Conservation (phyloP, 2,329 filamentous ascomycete species). For the Ustilaginoidea virens region DNA sequence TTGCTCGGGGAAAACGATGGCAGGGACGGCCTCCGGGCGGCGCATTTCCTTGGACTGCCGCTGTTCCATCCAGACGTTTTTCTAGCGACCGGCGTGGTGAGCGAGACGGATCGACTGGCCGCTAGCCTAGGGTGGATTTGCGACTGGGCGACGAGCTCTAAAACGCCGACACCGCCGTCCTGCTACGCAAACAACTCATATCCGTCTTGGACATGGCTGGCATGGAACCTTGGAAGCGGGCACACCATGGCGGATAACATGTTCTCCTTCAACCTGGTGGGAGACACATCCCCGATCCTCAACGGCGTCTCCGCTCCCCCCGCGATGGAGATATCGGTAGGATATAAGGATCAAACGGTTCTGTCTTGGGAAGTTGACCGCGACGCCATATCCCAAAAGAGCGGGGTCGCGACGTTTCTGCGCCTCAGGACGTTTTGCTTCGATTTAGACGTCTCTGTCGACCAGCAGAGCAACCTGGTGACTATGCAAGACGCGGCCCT, state of each 20-base stretch:
- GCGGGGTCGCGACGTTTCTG: slow-evolving; percentile 15
- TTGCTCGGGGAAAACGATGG: slow-evolving; percentile 15
- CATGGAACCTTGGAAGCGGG: slow-evolving; percentile 16
- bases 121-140: slow-evolving; percentile 20
- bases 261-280: slow-evolving; percentile 17
- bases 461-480: not conserved
- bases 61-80: slow-evolving; percentile 19
- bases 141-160: slow-evolving; percentile 10
- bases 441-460: slow-evolving; percentile 12
- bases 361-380: slow-evolving; percentile 21
- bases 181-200: slow-evolving; percentile 10
- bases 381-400: slow-evolving; percentile 14
- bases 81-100: slow-evolving; percentile 11
- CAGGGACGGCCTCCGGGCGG: slow-evolving; percentile 12
- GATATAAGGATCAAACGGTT: slow-evolving; percentile 17
- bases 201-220: slow-evolving; percentile 23
- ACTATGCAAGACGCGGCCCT: slow-evolving; percentile 8
- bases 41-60: slow-evolving; percentile 18
- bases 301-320: slow-evolving; percentile 16
- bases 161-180: slow-evolving; percentile 11
- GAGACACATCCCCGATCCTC: slow-evolving; percentile 12
- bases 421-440: slow-evolving; percentile 20
- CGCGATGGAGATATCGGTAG: slow-evolving; percentile 17
- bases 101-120: slow-evolving; percentile 19
- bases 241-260: slow-evolving; percentile 1